A percentile compares a stretch with the other conserved stretches of the same genome.
Conservation (phyloP, 116 monocot species). For the Cymodocea nodosa region DNA sequence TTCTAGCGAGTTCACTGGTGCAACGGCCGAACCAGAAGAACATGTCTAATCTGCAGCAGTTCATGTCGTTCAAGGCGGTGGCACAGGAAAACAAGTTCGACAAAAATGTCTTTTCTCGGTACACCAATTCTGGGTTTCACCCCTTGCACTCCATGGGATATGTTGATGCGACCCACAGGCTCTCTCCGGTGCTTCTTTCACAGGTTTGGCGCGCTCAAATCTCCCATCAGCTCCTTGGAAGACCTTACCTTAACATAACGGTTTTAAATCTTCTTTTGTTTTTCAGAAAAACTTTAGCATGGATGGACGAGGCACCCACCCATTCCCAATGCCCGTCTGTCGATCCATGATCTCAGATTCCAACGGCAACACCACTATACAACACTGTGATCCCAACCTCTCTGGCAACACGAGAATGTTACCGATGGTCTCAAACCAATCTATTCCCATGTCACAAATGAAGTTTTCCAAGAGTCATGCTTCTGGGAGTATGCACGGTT, state of each 20-base stretch:
- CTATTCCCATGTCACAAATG: slow-evolving; percentile 19
- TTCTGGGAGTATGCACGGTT: slow-evolving; percentile 14
- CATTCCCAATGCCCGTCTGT: slow-evolving; percentile 18
- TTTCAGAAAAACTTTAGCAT: slow-evolving; percentile 19
- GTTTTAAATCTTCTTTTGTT: not conserved
- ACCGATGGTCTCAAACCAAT: slow-evolving; percentile 19
- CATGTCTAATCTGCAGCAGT: slow-evolving; percentile 19
- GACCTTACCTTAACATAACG: not conserved
- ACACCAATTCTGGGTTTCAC: slow-evolving; percentile 23
- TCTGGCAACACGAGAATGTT: slow-evolving; percentile 6
- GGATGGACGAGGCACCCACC: slow-evolving; percentile 20
- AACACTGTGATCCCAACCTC: slow-evolving; percentile 3
- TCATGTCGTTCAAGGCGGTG: slow-evolving; percentile 32
- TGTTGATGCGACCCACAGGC: slow-evolving; percentile 16
- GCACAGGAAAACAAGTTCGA: slow-evolving; percentile 22
- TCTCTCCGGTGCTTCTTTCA: slow-evolving; percentile 7
- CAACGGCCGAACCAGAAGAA: slow-evolving; percentile 39
- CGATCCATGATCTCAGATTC: slow-evolving; percentile 5
- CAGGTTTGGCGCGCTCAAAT: not conserved
- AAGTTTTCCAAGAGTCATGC: slow-evolving; percentile 28
- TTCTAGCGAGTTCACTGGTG: slow-evolving; percentile 22
- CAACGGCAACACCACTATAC: slow-evolving; percentile 9
- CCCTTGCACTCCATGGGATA: slow-evolving; percentile 11
- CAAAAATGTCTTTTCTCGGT: slow-evolving; percentile 18
- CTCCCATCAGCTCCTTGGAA: not conserved